Base-by-base conservation (phyloP, 805 yeast species). In the Yarrowia sp. region DNA sequence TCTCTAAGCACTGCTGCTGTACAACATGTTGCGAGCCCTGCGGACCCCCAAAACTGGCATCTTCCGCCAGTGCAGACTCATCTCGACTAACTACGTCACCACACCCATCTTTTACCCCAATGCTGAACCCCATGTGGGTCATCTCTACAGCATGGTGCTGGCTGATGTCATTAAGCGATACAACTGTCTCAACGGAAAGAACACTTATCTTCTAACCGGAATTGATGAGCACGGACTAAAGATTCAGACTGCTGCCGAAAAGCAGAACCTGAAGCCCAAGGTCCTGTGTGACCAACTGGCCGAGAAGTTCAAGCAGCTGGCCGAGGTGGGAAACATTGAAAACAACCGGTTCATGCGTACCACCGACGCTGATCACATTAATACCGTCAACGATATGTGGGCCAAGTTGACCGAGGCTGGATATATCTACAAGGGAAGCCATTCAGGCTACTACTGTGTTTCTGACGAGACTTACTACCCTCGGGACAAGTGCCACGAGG, bases 221-320 rank as follows among this genome's bases (percentile, higher is more conserved):
- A 92, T 98, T 0, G 99, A 95, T 74, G 99, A 95, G 75, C 99
- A 95, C 74, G 99, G 99, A 0, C 77, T 92, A 64, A 95, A 95
- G 78, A 93, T 93, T 32, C 96, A 90, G 70, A 80, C 83, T n/a
- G 98, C 96, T 0, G 96, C 97, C 0, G 79, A 77, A 32, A 79
- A 78, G 65, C 81, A 79, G 7, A 80, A 80, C 0, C 72, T 74
- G n/a, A 76, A 77, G 0, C 90, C 97, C 0, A 81, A 87, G 70
- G 72, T 74, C 48, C 88, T 92, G 70, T 96, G 92, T 22, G 96
- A 93, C 72, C 76, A 76, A 14, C 81, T 90, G 2, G 83, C 90
- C 0, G 72, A 76, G 4, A 85, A 84, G 64, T 95, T 95, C 76
- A 81, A 82, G 69, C 73, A 72, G 0, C 77, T 95, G 58, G 93